Conservation (phyloP, 2,329 filamentous ascomycete genomes). For the Pyricularia grisea region DNA sequence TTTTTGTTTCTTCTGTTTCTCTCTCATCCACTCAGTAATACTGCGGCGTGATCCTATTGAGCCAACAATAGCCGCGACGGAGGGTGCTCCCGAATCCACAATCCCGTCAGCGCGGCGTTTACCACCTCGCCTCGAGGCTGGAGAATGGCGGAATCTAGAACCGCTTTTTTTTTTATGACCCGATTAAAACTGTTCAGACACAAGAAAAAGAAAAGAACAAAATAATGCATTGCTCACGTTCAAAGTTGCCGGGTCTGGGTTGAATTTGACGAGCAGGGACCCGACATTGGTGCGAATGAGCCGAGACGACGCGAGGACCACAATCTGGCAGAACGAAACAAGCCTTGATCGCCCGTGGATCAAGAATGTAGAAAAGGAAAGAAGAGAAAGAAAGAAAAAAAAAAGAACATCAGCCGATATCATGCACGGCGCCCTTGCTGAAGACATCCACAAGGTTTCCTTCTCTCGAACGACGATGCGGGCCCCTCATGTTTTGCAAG, state of each 20-base stretch:
- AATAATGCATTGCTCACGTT: too few relatives aligned
- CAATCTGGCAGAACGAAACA: neutral
- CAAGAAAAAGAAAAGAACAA: too few relatives aligned
- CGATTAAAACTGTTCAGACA: neutral
- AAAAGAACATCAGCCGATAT: neutral
- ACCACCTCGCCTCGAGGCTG: neutral
- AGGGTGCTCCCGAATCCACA: neutral
- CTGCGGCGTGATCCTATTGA: neutral
- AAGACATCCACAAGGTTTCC: neutral
- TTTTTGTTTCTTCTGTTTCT: too few relatives aligned
- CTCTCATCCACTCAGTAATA: neutral
- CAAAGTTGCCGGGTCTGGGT: neutral
- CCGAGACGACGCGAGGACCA: neutral
- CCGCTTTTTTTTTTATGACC: neutral
- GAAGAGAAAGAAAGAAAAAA: neutral
- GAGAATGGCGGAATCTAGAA: neutral
- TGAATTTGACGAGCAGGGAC: neutral
- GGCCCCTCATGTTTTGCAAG: neutral
- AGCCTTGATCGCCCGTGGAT: neutral
- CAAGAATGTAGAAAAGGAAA: too few relatives aligned
- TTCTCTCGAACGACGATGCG: neutral
- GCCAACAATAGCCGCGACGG: neutral
- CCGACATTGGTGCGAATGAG: neutral
- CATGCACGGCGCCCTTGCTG: neutral
- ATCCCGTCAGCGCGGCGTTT: neutral